Evolutionary conservation across 352 stramenopile species (phyloP).

Genomic region (Blastocystis sp.): DNA sequence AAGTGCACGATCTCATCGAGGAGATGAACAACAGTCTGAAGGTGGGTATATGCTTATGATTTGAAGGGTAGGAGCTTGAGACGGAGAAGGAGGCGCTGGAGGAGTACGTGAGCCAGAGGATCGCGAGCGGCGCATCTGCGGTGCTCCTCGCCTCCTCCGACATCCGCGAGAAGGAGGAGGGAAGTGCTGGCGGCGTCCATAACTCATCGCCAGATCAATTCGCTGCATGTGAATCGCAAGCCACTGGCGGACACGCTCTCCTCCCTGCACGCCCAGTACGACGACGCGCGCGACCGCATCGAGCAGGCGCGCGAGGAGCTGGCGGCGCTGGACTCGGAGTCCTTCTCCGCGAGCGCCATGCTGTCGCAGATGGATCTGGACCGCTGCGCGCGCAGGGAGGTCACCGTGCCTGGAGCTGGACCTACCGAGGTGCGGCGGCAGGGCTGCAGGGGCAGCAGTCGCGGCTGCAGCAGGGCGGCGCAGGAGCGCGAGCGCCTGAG

Average conservation of each 20-base stretch:
- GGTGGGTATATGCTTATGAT: constrained; percentile 55
- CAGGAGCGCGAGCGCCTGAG: constrained; percentile 74
- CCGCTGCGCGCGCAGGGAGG: constrained; percentile 77
- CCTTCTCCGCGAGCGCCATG: neutral
- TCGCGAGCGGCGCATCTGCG: constrained; percentile 88
- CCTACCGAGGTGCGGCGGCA: constrained; percentile 78
- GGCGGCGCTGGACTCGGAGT: neutral
- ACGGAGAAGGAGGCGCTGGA: constrained; percentile 96
- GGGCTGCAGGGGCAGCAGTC: constrained; percentile 74
- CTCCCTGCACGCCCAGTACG: constrained; percentile 51
- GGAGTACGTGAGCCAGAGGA: constrained; percentile 93
- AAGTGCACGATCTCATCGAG: constrained; percentile 95
- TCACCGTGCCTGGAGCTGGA: constrained; percentile 81
- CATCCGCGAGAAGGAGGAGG: constrained; percentile 76
- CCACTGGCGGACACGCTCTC: constrained; percentile 38
- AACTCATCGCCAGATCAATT: constrained; percentile 78
- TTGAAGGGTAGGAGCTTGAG: constrained; percentile 82
- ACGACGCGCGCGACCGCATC: constrained; percentile 5
- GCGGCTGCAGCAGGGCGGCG: constrained; percentile 75
- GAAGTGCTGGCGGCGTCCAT: constrained; percentile 77
- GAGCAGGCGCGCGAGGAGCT: constrained; percentile 76
- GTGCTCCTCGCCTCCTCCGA: constrained; percentile 74
- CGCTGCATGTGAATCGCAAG: constrained; percentile 72
- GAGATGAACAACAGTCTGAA: constrained; percentile 75
- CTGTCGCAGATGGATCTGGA: constrained; percentile 74